A percentile compares a stretch with the other conserved stretches of the same genome.
Evolutionary conservation across 2,329 filamentous ascomycete species (phyloP).

Genomic region (Endothia cerciana): DNA sequence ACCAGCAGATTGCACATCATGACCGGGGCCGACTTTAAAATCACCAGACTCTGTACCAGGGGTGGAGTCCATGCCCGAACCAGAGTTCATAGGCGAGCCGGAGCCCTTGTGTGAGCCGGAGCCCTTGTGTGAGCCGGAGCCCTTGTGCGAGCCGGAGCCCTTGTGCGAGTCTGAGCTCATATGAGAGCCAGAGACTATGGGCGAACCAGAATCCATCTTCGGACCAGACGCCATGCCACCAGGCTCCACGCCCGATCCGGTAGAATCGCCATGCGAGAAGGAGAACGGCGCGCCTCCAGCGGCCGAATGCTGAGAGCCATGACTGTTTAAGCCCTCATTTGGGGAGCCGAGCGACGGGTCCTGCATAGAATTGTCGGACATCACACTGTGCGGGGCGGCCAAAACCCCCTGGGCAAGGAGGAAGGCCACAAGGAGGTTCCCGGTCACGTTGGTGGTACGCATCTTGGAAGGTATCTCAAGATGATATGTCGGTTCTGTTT

Average conservation of each 20-base stretch:
- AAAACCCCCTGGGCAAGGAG: background rate
- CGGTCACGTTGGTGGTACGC: conserved; percentile 9
- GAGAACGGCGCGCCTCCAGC: background rate
- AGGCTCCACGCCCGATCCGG: background rate
- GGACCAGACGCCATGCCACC: background rate
- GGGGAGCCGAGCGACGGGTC: background rate
- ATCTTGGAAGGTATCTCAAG: background rate
- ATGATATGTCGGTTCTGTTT: background rate
- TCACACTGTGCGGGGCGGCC: background rate
- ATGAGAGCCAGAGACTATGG: background rate
- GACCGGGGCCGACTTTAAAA: no score
- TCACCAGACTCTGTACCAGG: no score
- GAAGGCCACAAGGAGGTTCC: conserved; percentile 7
- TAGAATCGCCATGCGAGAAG: background rate
- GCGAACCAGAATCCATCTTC: background rate
- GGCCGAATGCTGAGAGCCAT: background rate
- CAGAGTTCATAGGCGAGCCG: background rate
- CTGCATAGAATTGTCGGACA: background rate
- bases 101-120: background rate
- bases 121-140: background rate
- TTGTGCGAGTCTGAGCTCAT: background rate
- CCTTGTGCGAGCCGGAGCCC: background rate
- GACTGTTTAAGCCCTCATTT: background rate
- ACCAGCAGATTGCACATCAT: no score
- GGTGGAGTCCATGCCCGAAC: background rate